These are phyloP conservation scores for Pichia exigua DNA, from an alignment of 805 yeast genomes.

Conservation along the genomic window DNA sequence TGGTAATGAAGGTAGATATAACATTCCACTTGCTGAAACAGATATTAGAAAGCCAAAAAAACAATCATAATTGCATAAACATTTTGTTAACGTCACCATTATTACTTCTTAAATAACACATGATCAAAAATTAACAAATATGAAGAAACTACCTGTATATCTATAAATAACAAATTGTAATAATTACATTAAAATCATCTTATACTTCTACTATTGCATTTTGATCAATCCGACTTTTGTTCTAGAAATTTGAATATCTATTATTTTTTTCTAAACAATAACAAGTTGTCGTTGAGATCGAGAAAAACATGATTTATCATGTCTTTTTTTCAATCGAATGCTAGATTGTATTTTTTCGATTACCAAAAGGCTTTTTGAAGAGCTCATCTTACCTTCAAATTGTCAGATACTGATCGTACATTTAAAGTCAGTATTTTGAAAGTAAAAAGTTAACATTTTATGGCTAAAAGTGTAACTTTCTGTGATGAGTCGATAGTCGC, in stretches of 20 bases:
- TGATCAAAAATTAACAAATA: neutral
- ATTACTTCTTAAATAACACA: neutral
- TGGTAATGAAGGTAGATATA: slow-evolving; percentile 26
- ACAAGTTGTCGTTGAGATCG: neutral
- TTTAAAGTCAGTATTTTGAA: no score
- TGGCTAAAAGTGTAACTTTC: neutral
- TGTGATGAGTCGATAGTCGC: neutral
- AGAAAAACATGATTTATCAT: neutral
- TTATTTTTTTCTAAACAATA: neutral
- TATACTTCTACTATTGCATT: neutral
- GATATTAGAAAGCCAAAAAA: slow-evolving; percentile 23
- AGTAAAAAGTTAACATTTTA: no score
- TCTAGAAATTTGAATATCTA: neutral
- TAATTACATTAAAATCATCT: neutral
- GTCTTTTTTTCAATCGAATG: neutral
- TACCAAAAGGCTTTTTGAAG: slow-evolving; percentile 3
- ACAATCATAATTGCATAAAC: slow-evolving; percentile 4
- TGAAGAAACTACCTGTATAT: neutral
- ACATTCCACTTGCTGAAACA: slow-evolving; percentile 22
- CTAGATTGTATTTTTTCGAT: neutral
- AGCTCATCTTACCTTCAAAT: neutral
- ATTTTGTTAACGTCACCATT: neutral
- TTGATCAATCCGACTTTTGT: neutral
- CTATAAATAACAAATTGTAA: neutral
- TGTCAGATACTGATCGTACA: slow-evolving; percentile 15